Evolutionary conservation across 2,329 filamentous ascomycete genomes (phyloP).

Genomic region (Penicillium sp.): DNA sequence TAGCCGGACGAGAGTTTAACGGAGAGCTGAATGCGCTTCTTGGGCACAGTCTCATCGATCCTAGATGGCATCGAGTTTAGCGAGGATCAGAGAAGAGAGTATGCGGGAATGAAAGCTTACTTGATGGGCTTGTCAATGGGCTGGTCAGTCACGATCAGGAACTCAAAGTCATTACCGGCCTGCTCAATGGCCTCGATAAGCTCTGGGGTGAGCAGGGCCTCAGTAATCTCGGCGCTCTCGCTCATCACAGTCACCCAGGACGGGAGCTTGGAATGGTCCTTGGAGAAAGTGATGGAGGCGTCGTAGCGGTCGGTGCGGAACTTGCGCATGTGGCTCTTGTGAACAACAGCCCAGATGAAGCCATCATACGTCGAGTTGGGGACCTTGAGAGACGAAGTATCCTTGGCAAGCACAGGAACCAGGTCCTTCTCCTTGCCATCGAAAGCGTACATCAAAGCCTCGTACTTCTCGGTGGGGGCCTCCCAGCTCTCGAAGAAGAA

Average conservation of each 20-base stretch:
- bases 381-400: constrained; percentile 58
- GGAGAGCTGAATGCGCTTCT: constrained; percentile 83
- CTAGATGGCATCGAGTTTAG: constrained; percentile 45
- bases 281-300: constrained; percentile 86
- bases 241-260: constrained; percentile 92
- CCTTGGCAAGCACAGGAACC: constrained; percentile 64
- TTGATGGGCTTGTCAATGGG: constrained; percentile 82
- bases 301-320: constrained; percentile 94
- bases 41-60: constrained; percentile 77
- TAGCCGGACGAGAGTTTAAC: constrained; percentile 67
- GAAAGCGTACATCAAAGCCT: constrained; percentile 81
- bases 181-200: constrained; percentile 75
- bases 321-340: constrained; percentile 91
- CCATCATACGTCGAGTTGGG: constrained; percentile 71
- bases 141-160: constrained; percentile 86
- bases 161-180: constrained; percentile 80
- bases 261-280: constrained; percentile 88
- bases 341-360: constrained; percentile 93
- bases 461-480: constrained; percentile 69
- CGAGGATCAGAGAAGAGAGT: background rate
- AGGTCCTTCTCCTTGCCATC: constrained; percentile 86
- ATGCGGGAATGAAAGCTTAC: constrained; percentile 54
- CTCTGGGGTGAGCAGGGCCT: constrained; percentile 82
- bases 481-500: constrained; percentile 80
- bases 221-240: constrained; percentile 93